Evolutionary conservation across 169 alveolate genomes (phyloP).

Genomic region (Eimeria sp.): DNA sequence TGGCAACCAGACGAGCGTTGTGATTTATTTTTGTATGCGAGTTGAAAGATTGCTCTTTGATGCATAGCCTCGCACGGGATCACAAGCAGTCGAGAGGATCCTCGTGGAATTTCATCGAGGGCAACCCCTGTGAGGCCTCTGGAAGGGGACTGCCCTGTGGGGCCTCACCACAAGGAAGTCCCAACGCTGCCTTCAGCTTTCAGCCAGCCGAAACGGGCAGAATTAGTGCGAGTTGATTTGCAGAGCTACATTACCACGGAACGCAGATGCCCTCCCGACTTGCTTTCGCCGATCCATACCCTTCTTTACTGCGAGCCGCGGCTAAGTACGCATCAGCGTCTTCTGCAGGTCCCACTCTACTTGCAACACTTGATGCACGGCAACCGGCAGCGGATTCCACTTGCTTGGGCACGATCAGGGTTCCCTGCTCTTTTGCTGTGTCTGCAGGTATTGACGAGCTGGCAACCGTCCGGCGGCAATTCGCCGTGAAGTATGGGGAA

Average conservation of each 20-base stretch:
- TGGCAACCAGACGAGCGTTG: neutral
- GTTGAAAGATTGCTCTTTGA: neutral
- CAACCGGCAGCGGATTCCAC: neutral
- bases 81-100: neutral
- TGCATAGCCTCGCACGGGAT: neutral
- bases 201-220: neutral
- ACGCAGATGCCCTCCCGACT: conserved; percentile 74
- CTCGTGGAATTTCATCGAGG: neutral
- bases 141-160: neutral
- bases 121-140: neutral
- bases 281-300: conserved; percentile 66
- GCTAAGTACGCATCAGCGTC: conserved; percentile 60
- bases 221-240: neutral
- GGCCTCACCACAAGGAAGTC: neutral
- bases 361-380: neutral
- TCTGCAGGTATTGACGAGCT: conserved; percentile 77
- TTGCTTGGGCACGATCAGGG: too few relatives aligned
- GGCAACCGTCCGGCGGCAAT: conserved; percentile 65
- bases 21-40: too few relatives aligned
- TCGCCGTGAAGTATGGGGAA: conserved; percentile 77
- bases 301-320: conserved; percentile 81
- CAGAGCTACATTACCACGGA: conserved; percentile 74
- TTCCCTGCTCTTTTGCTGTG: neutral
- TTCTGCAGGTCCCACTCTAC: too few relatives aligned
- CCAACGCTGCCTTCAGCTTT: neutral